Evolutionary conservation across 2,329 filamentous ascomycete genomes (phyloP), one percentile per base, ranked within the genome.

Genomic region (Endothia cerciana): DNA sequence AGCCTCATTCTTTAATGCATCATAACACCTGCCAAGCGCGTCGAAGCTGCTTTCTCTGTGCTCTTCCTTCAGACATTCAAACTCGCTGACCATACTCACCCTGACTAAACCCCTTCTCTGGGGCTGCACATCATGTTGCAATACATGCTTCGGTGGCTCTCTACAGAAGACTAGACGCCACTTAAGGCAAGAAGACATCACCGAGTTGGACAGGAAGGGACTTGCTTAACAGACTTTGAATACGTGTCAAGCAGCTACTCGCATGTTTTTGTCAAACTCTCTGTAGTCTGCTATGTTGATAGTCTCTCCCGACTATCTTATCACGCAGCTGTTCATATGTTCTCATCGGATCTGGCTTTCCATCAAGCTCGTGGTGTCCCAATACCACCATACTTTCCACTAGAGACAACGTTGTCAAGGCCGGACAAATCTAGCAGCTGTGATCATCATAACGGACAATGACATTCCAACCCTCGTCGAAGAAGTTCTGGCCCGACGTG

Each of bases 391-490:
- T 28, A 4, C 11, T 17, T 17, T 13, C 25, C 25, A 3, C 22
- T 51, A 11, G 13, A 28, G 33, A 36, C 33, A 36, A 36, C 10
- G 47, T 28, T 30, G 13, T 30, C 47, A 8, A 15, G 25, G 1
- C 6, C 15, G 11, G 10, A 28, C 22, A 28, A 3, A 1, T 61
- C 28, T n/a, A 62, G 41, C 58, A 62, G 30, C 45, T n/a, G 22
- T 62, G 49, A 17, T 30, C 8, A 4, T 65, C 58, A 15, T 47
- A 45, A 19, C 17, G 41, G 38, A 65, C 58, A 40, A 65, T 57
- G 45, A 65, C 63, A 17, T 65, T 65, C 63, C 58, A 65, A 5
- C 38, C 45, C 22, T 45, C 59, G 13, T n/a, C 28, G 30, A 63
- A 45, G 49, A 65, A 57, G 58, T 62, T 62, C 25, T 62, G 63